Evolutionary conservation across 495 filamentous ascomycete genomes (phyloP), one percentile per base, ranked within the genome.

Genomic region (Pseudoneurospora amorphoporcata): DNA sequence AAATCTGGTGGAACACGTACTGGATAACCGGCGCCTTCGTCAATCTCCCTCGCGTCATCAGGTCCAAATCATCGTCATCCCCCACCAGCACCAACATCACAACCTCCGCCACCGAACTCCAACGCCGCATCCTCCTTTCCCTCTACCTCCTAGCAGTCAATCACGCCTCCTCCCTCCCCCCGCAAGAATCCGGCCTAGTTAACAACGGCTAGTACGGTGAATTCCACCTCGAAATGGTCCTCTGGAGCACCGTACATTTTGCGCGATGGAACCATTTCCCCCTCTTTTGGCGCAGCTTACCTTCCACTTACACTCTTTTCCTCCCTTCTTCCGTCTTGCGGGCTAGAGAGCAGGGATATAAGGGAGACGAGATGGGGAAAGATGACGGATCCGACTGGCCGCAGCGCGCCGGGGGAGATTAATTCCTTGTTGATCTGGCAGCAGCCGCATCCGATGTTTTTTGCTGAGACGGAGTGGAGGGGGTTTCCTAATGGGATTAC

Each of bases 161-260:
- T 74, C 81, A 76, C 29, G 82, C 80, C 71, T 85, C 80, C 2
- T 72, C 73, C 69, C 72, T 73, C 72, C 80, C 79, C 3, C 82
- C 79, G 5, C 82, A 82, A 72, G 82, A 86, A 73, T 82, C 82
- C 32, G 86, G 85, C 19, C 76, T 87, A 38, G 83, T 85, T 42
- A 87, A 87, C 74, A 88, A 86, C 77, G 86, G 86, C 39, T 88
- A 85, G 86, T 86, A 87, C 69, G 84, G 84, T 40, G 85, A 86
- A 58, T 85, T 85, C 72, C 83, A 85, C 72, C 73, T 87, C 42
- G 87, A 89, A 72, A 88, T 88, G 87, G 76, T 81, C 39, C 78
- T 87, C 72, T 88, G 87, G 87, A 84, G 88, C 78, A 78, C 81
- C 0, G 76, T 83, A 8, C 87, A 86, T 35, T 88, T 86, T 77